phyloP scores from a whole-genome alignment of 2,329 filamentous ascomycete species.

The Diaporthe citriasiana region DNA sequence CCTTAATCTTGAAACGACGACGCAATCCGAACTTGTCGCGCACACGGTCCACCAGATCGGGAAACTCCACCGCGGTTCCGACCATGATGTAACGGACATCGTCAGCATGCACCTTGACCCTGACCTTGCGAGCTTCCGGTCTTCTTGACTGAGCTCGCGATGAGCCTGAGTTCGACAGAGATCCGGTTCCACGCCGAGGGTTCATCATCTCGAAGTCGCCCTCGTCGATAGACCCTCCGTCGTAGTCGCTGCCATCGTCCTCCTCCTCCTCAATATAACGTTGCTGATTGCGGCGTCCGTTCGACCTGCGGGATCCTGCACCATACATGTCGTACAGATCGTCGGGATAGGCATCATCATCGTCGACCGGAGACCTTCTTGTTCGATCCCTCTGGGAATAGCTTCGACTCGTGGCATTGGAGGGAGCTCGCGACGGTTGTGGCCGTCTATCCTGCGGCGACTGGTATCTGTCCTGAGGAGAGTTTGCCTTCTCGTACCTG shows the following conservation, averaged over 20 bases:
- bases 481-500: constrained; percentile 67
- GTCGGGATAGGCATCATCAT: constrained; percentile 75
- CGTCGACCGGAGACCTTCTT: constrained; percentile 60
- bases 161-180: constrained; percentile 60
- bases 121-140: constrained; percentile 81
- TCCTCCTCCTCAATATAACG: constrained; percentile 86
- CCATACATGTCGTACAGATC: constrained; percentile 78
- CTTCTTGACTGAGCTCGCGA: constrained; percentile 69
- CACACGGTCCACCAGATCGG: constrained; percentile 83
- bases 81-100: constrained; percentile 97
- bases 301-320: constrained; percentile 50
- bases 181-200: constrained; percentile 58
- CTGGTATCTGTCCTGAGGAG: constrained; percentile 57
- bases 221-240: constrained; percentile 79
- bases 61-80: constrained; percentile 77
- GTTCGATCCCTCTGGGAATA: constrained; percentile 58
- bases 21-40: constrained; percentile 87
- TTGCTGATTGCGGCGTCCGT: constrained; percentile 61
- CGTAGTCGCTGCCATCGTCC: constrained; percentile 80
- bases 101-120: constrained; percentile 91
- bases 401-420: constrained; percentile 60
- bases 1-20: constrained; percentile 88
- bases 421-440: constrained; percentile 59
- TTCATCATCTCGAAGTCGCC: constrained; percentile 85
- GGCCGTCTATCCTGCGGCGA: constrained; percentile 48